Evolutionary conservation across 495 filamentous ascomycete species (phyloP).

Genomic region (Penicillium paradoxum): DNA sequence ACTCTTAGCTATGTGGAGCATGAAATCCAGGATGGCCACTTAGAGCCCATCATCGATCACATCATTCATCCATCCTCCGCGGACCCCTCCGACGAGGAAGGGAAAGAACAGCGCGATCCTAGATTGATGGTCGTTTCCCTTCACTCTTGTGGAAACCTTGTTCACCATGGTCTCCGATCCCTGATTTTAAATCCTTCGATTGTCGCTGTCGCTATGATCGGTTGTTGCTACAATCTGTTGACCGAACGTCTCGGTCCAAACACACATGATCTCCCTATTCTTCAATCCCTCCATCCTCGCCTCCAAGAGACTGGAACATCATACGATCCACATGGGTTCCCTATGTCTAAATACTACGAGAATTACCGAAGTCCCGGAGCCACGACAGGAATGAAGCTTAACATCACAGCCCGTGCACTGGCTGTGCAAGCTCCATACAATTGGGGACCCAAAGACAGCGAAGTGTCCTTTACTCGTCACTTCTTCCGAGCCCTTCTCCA

Average conservation of each 20-base stretch:
- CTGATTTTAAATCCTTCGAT: constrained; percentile 77
- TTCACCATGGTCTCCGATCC: constrained; percentile 87
- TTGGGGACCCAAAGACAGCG: constrained; percentile 76
- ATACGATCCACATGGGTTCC: constrained; percentile 85
- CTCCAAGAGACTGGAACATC: constrained; percentile 54
- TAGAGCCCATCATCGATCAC: constrained; percentile 68
- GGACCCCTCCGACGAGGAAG: constrained; percentile 1
- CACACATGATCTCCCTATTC: constrained; percentile 71
- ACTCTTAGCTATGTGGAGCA: constrained; percentile 50
- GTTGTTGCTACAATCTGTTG: constrained; percentile 95
- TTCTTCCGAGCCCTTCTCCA: constrained; percentile 94
- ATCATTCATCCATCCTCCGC: constrained; percentile 40
- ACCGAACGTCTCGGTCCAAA: constrained; percentile 85
- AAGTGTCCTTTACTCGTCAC: constrained; percentile 84
- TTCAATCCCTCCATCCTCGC: constrained; percentile 55
- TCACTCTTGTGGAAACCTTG: constrained; percentile 95
- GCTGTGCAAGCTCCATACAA: constrained; percentile 91
- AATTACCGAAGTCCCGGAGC: constrained; percentile 47
- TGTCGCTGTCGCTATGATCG: constrained; percentile 84
- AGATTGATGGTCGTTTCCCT: constrained; percentile 85
- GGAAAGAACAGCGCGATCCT: constrained; percentile 18
- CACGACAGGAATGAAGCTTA: constrained; percentile 68
- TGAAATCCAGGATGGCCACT: constrained; percentile 57
- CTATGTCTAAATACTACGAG: constrained; percentile 74
- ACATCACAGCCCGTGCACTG: constrained; percentile 97